phyloP scores from a whole-genome alignment of 1,284 basidiomycete genomes.

The Fomitopsis betulina region DNA sequence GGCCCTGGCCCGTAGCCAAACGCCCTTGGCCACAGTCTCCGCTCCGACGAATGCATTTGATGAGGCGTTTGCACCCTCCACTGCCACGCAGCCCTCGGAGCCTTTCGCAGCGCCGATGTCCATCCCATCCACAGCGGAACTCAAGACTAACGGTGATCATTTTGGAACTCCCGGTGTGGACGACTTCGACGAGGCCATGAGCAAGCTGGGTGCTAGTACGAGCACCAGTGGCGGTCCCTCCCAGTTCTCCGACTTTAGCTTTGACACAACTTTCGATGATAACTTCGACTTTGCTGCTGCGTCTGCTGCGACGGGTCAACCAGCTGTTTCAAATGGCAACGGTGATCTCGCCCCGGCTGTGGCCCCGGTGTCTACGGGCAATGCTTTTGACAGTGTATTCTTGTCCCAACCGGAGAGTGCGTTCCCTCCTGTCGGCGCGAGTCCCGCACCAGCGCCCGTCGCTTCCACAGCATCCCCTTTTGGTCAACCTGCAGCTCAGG shows the following conservation, averaged over 20 bases:
- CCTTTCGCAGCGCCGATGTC: conserved; percentile 12
- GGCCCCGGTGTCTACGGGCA: conserved; percentile 8
- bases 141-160: conserved; percentile 22
- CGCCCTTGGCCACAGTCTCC: not conserved
- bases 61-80: not conserved
- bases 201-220: conserved; percentile 41
- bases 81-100: not conserved
- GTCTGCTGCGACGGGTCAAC: conserved; percentile 28
- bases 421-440: conserved; percentile 11
- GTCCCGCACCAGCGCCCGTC: conserved; percentile 13
- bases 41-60: conserved; percentile 6
- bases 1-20: conserved; percentile 2
- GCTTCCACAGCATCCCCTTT: conserved; percentile 9
- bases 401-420: conserved; percentile 19
- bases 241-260: conserved; percentile 43
- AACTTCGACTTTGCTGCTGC: conserved; percentile 78
- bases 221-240: conserved; percentile 30
- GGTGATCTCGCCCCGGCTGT: conserved; percentile 11
- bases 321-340: conserved; percentile 12
- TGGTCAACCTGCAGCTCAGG: conserved; percentile 4
- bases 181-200: conserved; percentile 73
- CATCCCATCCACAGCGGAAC: conserved; percentile 9
- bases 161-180: conserved; percentile 41
- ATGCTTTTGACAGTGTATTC: conserved; percentile 23
- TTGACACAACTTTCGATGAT: conserved; percentile 79